Base-by-base conservation (phyloP, 805 yeast genomes). In the Ogataea saltuana region DNA sequence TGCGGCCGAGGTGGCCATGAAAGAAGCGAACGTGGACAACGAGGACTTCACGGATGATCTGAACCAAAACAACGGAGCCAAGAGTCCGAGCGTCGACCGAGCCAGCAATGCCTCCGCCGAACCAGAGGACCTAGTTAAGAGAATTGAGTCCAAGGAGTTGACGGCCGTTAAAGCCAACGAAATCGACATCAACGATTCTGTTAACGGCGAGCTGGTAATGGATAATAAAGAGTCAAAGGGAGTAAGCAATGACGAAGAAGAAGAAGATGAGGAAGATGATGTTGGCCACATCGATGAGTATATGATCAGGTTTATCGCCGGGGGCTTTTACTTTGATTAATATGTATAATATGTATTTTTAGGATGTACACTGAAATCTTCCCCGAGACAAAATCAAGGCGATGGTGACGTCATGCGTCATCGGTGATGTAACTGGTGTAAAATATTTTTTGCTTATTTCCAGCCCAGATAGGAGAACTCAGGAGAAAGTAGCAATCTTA, bases 241-340 rank as follows among this genome's bases (percentile, higher is more conserved):
- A 2, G 66, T n/a, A n/a, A n/a, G n/a, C n/a, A n/a, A 63, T 26
- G 61, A 56, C 9, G 50, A 49, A 12, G 64, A 54, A 3, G 70
- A 60, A 12, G 70, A 64, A 3, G 83, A 78, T 26, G 78, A 67
- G 38, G 83, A 75, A 4, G 88, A 80, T 34, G 85, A 78, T 17
- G 74, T 82, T 39, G 86, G 85, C 4, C 97, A 89, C 62, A 79
- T 91, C 41, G 99, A 93, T 61, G 98, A 93, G 71, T 95, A 90
- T 68, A 93, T 93, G 99, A 80, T 93, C 49, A 72, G 90, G 46
- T 87, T 78, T 60, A 87, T 93, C 46, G 95, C 95, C 47, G 83
- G 81, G 41, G 97, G 97, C 0, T 77, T 71, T 59, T 86, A 81
- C 59, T 76, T 67, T 54, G 77, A 72, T 34, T 69, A 48, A 48